A percentile compares a stretch with the other conserved stretches of the same genome.
phyloP scores from a whole-genome alignment of 169 alveolate genomes.

The Cryptosporidium bovis region DNA sequence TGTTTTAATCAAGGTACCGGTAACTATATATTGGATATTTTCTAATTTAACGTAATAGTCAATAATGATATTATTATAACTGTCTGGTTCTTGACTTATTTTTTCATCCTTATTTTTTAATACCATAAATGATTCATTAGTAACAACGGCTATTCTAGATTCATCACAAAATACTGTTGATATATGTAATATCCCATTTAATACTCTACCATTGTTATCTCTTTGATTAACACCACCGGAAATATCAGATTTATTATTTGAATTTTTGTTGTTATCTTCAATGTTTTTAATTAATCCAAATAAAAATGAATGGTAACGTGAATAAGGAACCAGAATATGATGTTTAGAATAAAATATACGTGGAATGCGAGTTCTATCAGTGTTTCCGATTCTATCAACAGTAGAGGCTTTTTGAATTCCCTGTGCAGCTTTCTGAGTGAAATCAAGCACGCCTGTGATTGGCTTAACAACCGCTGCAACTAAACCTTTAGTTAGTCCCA shows the following conservation, averaged over 20 bases:
- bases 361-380: conserved; percentile 36
- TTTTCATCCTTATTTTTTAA: conserved; percentile 8
- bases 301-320: conserved; percentile 39
- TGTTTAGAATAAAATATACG: conserved; percentile 46
- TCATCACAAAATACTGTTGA: conserved; percentile 50
- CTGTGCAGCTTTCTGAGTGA: conserved; percentile 81
- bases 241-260: not conserved
- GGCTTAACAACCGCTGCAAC: conserved; percentile 82
- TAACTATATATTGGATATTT: conserved; percentile 32
- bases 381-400: conserved; percentile 58
- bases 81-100: conserved; percentile 8
- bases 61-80: conserved; percentile 13
- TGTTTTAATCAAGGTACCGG: conserved; percentile 3
- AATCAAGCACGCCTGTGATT: conserved; percentile 81
- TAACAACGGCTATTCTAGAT: conserved; percentile 49
- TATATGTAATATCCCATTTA: conserved; percentile 29
- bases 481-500: conserved; percentile 80
- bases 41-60: conserved; percentile 12
- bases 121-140: conserved; percentile 37
- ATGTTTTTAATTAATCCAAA: conserved; percentile 16
- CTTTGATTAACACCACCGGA: not conserved
- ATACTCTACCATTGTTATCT: not conserved
- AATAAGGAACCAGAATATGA: conserved; percentile 35
- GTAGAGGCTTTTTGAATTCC: conserved; percentile 78
- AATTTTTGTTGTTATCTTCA: not conserved